phyloP scores from a whole-genome alignment of 2,329 filamentous ascomycete species.

The Paracoccidioides lutzii region DNA sequence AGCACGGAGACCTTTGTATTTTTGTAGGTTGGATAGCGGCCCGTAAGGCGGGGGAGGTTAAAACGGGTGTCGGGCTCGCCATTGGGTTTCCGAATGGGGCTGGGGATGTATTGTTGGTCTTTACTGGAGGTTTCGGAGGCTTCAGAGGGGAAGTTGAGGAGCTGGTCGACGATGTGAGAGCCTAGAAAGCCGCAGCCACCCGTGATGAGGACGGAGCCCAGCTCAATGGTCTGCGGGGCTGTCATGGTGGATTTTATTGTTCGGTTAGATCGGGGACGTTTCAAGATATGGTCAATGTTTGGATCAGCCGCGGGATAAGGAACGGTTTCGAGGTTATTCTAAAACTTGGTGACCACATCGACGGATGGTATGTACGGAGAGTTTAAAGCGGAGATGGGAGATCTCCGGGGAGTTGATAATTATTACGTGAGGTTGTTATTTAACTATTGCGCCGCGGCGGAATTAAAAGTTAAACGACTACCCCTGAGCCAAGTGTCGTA shows the following conservation, averaged over 20 bases:
- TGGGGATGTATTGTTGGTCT: neutral
- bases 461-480: too few relatives aligned
- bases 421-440: too few relatives aligned
- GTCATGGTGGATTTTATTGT: constrained; percentile 4
- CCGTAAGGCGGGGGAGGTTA: constrained; percentile 24
- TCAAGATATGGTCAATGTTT: neutral
- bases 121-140: constrained; percentile 5
- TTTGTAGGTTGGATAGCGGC: constrained; percentile 30
- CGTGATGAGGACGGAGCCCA: constrained; percentile 64
- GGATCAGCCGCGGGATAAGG: too few relatives aligned
- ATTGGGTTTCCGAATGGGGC: neutral
- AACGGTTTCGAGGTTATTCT: too few relatives aligned
- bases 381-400: too few relatives aligned
- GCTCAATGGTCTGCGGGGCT: constrained; percentile 22
- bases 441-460: too few relatives aligned
- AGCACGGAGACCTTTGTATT: constrained; percentile 51
- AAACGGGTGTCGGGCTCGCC: constrained; percentile 24
- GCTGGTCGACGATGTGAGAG: constrained; percentile 65
- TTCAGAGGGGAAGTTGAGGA: constrained; percentile 48
- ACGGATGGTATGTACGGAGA: too few relatives aligned
- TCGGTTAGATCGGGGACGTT: neutral
- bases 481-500: too few relatives aligned
- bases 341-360: too few relatives aligned
- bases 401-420: too few relatives aligned
- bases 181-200: constrained; percentile 77